A percentile compares a stretch with the other conserved stretches of the same genome.
Conservation (phyloP, 768 basidiomycete species). For the Termitomyces sp. region DNA sequence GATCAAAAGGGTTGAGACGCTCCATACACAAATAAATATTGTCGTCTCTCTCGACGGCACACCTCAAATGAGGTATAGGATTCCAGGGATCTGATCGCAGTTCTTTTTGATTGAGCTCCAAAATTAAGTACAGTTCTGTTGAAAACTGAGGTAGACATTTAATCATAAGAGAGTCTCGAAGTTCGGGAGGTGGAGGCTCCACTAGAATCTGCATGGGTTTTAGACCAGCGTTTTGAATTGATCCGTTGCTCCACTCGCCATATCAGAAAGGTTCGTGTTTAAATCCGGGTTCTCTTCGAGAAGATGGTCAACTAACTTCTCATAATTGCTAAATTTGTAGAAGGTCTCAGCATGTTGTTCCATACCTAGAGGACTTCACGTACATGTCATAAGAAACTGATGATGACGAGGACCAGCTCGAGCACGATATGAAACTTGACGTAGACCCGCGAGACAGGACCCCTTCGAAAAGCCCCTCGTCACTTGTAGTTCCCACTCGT, state of each 20-base stretch:
- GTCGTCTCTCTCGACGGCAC: slow-evolving; percentile 37
- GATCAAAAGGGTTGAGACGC: slow-evolving; percentile 36
- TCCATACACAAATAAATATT: slow-evolving; percentile 39
- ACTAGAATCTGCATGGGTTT: slow-evolving; percentile 22
- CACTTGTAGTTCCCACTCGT: slow-evolving; percentile 21
- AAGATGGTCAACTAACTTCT: slow-evolving; percentile 25
- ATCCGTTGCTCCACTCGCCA: slow-evolving; percentile 8
- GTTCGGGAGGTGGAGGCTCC: slow-evolving; percentile 21
- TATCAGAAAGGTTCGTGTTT: slow-evolving; percentile 15
- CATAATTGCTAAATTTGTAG: slow-evolving; percentile 23
- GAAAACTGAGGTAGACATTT: slow-evolving; percentile 30
- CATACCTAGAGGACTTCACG: neutral
- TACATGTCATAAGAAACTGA: slow-evolving; percentile 26
- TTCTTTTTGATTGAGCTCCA: slow-evolving; percentile 38
- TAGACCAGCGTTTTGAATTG: neutral
- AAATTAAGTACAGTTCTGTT: slow-evolving; percentile 33
- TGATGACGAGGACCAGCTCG: slow-evolving; percentile 24
- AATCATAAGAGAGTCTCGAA: slow-evolving; percentile 33
- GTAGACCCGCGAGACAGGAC: slow-evolving; percentile 17
- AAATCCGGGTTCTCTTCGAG: slow-evolving; percentile 19
- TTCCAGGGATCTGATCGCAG: slow-evolving; percentile 51
- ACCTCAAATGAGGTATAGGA: slow-evolving; percentile 40
- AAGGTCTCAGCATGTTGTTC: neutral
- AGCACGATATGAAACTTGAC: slow-evolving; percentile 14
- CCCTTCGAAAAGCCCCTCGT: slow-evolving; percentile 13